Evolutionary conservation across 1,284 basidiomycete species (phyloP), one percentile per base, ranked within the genome.

Genomic region (Leccinum colubrinum): DNA sequence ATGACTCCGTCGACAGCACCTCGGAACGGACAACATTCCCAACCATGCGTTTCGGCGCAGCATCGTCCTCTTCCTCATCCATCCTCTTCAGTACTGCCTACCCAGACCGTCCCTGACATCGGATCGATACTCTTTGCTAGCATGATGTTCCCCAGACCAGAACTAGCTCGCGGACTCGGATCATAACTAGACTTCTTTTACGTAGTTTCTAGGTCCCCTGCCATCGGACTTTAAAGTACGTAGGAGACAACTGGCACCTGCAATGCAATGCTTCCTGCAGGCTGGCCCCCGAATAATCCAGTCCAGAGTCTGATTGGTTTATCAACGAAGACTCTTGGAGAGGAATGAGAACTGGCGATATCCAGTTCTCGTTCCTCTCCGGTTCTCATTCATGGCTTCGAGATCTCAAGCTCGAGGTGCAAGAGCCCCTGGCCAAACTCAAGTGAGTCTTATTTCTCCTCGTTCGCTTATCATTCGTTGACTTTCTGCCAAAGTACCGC

Each of bases 1-100:
- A 62, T 33, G 68, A 70, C 20, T 54, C 66, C 5, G 58, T 71
- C 59, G 67, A 72, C 7, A 70, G 59, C 51, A 46, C 62, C 63
- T 55, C 53, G n/a, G 59, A 55, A 33, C 63, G 70, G 27, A 59
- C 65, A 12, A 66, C 59, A 35, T 70, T 66, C 3, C 65, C 70
- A 25, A 65, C 67, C 9, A 66, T 69, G 2, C 56, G 52, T 7
- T 62, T 61, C 4, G 54, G 61, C 3, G 35, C 27, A 11, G 54
- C 20, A 1, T 58, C 62, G 14, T 58, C 63, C 3, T 50, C 62
- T 17, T 62, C 74, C 55, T 39, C 68, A 68, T 62, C 67, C 12
- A 62, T 63, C 70, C 20, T 58, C 66, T 11, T 59, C 60, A 6
- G 30, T 20, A 37, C 35, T 37, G 4, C 52, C 46, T 9, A 3